phyloP scores from a whole-genome alignment of 2,329 filamentous ascomycete species.

The Xylaria polymorpha region DNA sequence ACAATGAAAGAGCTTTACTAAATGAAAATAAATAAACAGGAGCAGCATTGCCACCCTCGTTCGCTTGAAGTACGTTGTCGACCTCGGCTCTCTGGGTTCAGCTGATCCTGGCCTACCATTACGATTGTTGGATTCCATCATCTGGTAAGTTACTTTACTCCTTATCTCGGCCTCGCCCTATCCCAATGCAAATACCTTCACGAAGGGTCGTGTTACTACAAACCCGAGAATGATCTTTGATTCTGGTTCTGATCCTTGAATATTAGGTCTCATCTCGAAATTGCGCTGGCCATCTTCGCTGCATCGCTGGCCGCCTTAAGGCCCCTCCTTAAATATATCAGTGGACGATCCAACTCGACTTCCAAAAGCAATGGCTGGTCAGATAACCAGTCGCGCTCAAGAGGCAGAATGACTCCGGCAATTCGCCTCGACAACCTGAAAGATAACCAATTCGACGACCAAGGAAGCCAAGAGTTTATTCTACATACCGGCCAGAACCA shows the following conservation, averaged over 20 bases:
- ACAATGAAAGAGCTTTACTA: background rate
- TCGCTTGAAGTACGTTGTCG: conserved; percentile 35
- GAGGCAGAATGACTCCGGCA: conserved; percentile 14
- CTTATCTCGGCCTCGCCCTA: too few relatives aligned
- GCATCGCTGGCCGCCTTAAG: conserved; percentile 28
- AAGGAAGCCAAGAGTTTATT: conserved; percentile 28
- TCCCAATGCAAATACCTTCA: background rate
- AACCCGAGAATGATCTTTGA: background rate
- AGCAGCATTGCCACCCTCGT: conserved; percentile 35
- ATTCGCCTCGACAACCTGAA: conserved; percentile 30
- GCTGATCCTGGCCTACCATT: conserved; percentile 27
- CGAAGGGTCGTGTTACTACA: background rate
- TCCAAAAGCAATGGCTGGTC: conserved; percentile 9
- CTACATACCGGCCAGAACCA: conserved; percentile 21
- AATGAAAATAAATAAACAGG: conserved; percentile 18
- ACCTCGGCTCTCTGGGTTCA: conserved; percentile 30
- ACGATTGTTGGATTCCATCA: conserved; percentile 28
- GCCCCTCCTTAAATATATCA: conserved; percentile 26
- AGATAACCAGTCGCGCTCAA: conserved; percentile 11
- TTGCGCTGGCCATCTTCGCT: conserved; percentile 32
- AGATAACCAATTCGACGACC: conserved; percentile 25
- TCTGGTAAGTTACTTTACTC: conserved; percentile 25
- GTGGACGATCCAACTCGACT: background rate
- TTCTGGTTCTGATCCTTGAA: conserved; percentile 7
- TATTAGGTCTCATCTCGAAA: conserved; percentile 32